Evolutionary conservation across 768 basidiomycete species (phyloP).

Genomic region (Boletus rex-veris): DNA sequence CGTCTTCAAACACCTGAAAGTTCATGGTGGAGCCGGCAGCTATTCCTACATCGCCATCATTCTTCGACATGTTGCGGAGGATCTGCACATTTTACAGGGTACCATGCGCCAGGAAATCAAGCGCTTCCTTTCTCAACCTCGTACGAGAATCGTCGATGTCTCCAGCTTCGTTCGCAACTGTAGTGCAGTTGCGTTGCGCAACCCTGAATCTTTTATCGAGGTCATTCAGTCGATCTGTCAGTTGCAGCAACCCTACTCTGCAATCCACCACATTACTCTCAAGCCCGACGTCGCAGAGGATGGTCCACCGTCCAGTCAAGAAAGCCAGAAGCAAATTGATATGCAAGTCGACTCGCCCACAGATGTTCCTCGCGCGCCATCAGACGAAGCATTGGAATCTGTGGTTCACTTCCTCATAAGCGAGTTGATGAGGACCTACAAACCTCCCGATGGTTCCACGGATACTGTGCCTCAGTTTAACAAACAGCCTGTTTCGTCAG

Average conservation of each 20-base stretch:
- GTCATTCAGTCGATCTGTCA: constrained; percentile 68
- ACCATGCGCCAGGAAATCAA: constrained; percentile 84
- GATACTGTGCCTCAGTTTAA: constrained; percentile 12
- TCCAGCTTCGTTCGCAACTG: constrained; percentile 71
- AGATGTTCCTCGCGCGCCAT: constrained; percentile 23
- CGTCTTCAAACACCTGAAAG: constrained; percentile 66
- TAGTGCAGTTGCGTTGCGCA: constrained; percentile 76
- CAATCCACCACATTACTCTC: constrained; percentile 55
- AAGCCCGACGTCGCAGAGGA: constrained; percentile 37
- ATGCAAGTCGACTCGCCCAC: constrained; percentile 57
- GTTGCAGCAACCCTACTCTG: constrained; percentile 62
- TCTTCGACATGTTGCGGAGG: constrained; percentile 90
- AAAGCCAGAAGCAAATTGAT: constrained; percentile 32
- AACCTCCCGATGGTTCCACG: constrained; percentile 37
- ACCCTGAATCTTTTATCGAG: constrained; percentile 72
- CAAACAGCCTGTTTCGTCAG: constrained; percentile 5
- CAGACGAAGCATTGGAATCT: constrained; percentile 50
- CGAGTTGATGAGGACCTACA: constrained; percentile 66
- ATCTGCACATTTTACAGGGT: constrained; percentile 53
- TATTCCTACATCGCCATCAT: constrained; percentile 85
- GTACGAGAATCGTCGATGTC: constrained; percentile 66
- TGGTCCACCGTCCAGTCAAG: constrained; percentile 6
- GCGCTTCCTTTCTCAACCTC: constrained; percentile 72
- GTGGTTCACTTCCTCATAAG: constrained; percentile 67
- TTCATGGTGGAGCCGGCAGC: constrained; percentile 56